These are phyloP conservation scores for Yarrowia sp. DNA, from an alignment of 805 yeast species.

Conservation along the genomic window DNA sequence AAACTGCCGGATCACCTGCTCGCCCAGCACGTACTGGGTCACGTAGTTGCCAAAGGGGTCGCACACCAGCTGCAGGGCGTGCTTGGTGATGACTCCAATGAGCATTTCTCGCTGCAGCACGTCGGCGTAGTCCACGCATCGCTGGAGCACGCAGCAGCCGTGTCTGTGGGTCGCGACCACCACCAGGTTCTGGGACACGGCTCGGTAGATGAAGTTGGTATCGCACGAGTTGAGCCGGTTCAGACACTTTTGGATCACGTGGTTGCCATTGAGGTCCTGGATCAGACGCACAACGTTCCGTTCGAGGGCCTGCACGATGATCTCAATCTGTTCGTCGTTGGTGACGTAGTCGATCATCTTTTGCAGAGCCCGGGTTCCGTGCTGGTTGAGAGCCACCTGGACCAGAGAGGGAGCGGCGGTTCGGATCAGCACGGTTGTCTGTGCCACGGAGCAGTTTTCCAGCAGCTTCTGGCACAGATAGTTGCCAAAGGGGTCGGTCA, in stretches of 20 bases:
- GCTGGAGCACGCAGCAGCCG: conserved; percentile 95
- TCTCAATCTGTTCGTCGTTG: conserved; percentile 71
- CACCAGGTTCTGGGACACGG: conserved; percentile 74
- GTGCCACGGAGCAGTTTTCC: conserved; percentile 73
- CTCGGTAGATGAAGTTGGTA: conserved; percentile 87
- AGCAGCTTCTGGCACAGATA: conserved; percentile 89
- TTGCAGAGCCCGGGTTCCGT: conserved; percentile 95
- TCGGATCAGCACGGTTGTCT: conserved; percentile 71
- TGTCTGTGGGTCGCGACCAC: conserved; percentile 94
- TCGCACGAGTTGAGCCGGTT: conserved; percentile 72
- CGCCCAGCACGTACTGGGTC: conserved; percentile 87
- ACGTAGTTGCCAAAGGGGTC: conserved; percentile 98
- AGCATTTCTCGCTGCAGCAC: conserved; percentile 70
- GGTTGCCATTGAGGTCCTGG: conserved; percentile 94
- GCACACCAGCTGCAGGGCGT: conserved; percentile 72
- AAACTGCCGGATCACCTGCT: conserved; percentile 57
- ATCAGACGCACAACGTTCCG: conserved; percentile 80
- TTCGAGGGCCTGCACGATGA: conserved; percentile 65
- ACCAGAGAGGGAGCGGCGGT: conserved; percentile 77
- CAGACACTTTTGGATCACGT: conserved; percentile 91
- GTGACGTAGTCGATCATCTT: conserved; percentile 84
- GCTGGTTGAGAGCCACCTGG: conserved; percentile 86
- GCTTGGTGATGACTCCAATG: conserved; percentile 68
- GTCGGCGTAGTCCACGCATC: conserved; percentile 91
- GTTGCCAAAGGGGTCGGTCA: conserved; percentile 94